These are phyloP conservation scores for Coniochaeta hoffmannii DNA, from an alignment of 2,329 filamentous ascomycete species.

Conservation along the genomic window DNA sequence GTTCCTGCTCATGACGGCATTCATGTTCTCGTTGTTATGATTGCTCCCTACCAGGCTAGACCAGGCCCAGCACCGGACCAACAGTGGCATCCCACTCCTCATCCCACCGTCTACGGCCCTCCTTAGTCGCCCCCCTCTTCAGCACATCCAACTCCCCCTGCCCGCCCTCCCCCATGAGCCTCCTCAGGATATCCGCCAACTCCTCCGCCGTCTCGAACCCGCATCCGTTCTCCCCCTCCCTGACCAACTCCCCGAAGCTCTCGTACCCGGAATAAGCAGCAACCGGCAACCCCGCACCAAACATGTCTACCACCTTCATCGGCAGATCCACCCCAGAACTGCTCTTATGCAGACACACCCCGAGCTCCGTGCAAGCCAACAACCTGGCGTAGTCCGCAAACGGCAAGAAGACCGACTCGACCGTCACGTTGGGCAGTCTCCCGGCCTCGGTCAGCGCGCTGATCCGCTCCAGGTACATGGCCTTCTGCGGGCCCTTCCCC, in stretches of 20 bases:
- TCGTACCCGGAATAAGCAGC: conserved; percentile 79
- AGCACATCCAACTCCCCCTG: conserved; percentile 50
- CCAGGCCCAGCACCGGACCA: conserved; percentile 58
- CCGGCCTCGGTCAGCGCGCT: conserved; percentile 49
- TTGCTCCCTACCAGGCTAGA: conserved; percentile 9
- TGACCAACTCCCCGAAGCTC: conserved; percentile 86
- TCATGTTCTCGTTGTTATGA: too few relatives aligned
- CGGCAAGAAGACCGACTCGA: conserved; percentile 79
- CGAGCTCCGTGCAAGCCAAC: conserved; percentile 78
- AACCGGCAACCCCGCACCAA: conserved; percentile 86
- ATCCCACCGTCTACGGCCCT: conserved; percentile 77
- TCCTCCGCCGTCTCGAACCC: conserved; percentile 71
- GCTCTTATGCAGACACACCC: conserved; percentile 86
- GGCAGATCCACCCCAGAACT: conserved; percentile 92
- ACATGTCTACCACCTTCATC: conserved; percentile 99
- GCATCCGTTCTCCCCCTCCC: conserved; percentile 75
- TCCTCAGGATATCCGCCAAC: conserved; percentile 53
- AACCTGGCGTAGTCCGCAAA: conserved; percentile 78
- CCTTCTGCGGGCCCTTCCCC: conserved; percentile 81
- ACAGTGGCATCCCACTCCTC: conserved; percentile 87
- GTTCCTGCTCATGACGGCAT: not conserved
- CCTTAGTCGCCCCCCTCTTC: conserved; percentile 62
- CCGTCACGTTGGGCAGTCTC: conserved; percentile 60
- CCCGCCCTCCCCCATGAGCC: conserved; percentile 51
- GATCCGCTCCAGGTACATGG: conserved; percentile 64